Percentiles rank a stretch among this genome's conserved stretches.
Conservation (phyloP, 305 asterid genomes). For the Salvia sclarea region DNA sequence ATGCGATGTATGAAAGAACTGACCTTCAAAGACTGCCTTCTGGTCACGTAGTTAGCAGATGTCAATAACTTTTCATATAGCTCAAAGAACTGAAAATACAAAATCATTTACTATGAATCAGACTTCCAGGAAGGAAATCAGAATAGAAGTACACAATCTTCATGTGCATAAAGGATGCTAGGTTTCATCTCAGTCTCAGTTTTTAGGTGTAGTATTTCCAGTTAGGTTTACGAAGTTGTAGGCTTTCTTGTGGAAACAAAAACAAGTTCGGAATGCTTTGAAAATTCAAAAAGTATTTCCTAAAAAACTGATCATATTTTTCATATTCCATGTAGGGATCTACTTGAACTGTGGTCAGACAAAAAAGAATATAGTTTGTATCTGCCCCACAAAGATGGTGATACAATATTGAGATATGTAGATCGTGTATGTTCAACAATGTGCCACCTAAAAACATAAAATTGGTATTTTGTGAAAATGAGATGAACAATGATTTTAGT, state of each 20-base stretch:
- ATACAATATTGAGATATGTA: conserved; percentile 3
- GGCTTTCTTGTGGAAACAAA: not conserved
- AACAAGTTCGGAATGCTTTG: not conserved
- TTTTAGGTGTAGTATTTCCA: not conserved
- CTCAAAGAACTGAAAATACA: conserved; percentile 76
- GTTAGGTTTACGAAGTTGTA: not conserved
- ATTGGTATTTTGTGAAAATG: not conserved
- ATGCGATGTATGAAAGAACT: conserved; percentile 35
- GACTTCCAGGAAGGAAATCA: conserved; percentile 13
- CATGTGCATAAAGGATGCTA: conserved; percentile 4
- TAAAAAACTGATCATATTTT: not conserved
- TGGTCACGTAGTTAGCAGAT: conserved; percentile 86
- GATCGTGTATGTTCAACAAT: not conserved
- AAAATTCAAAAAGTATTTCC: not conserved
- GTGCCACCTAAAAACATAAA: not conserved
- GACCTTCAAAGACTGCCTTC: conserved; percentile 99
- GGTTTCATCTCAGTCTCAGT: not conserved
- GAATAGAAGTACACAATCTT: conserved; percentile 20
- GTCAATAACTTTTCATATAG: conserved; percentile 79
- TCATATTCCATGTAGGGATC: not conserved
- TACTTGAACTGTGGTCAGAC: not conserved
- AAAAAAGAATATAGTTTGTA: not conserved
- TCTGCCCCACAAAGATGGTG: not conserved
- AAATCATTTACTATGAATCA: conserved; percentile 22
- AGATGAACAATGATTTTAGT: not conserved